A percentile compares a stretch with the other conserved stretches of the same genome.
Conservation (phyloP, 2,329 filamentous ascomycete species). For the Penicillium sp. region DNA sequence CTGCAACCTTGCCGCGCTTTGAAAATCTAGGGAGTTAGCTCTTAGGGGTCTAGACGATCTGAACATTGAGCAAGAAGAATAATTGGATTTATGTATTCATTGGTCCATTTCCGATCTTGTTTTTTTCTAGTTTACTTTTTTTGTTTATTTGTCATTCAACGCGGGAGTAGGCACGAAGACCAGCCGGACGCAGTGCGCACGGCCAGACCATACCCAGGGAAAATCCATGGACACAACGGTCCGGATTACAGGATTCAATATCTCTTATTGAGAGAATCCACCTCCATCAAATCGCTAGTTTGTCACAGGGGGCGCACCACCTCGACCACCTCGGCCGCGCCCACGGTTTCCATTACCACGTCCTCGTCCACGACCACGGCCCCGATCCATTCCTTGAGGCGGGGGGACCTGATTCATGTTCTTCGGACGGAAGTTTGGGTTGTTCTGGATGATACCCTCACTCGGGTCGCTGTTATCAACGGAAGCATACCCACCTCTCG, state of each 20-base stretch:
- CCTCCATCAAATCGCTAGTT: constrained; percentile 12
- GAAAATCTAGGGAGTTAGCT: background rate
- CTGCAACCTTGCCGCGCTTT: background rate
- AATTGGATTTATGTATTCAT: constrained; percentile 6
- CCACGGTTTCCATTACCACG: constrained; percentile 40
- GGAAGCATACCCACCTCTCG: constrained; percentile 43
- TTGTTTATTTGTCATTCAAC: constrained; percentile 5
- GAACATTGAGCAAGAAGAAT: background rate
- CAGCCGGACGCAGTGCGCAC: background rate
- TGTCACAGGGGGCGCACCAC: constrained; percentile 23
- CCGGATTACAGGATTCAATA: background rate
- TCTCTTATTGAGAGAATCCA: background rate
- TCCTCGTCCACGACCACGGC: constrained; percentile 43
- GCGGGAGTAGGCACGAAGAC: background rate
- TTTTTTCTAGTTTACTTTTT: background rate
- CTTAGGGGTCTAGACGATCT: background rate
- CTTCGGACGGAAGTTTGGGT: constrained; percentile 60
- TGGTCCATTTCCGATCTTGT: constrained; percentile 14
- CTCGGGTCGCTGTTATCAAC: constrained; percentile 56
- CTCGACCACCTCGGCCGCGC: constrained; percentile 37
- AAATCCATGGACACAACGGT: constrained; percentile 14
- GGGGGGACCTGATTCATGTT: constrained; percentile 57
- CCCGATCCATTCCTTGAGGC: constrained; percentile 45
- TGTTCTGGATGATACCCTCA: constrained; percentile 58
- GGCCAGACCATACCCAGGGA: background rate